Conservation (phyloP, 1,284 basidiomycete genomes). For the Xerocomus amazonicus region DNA sequence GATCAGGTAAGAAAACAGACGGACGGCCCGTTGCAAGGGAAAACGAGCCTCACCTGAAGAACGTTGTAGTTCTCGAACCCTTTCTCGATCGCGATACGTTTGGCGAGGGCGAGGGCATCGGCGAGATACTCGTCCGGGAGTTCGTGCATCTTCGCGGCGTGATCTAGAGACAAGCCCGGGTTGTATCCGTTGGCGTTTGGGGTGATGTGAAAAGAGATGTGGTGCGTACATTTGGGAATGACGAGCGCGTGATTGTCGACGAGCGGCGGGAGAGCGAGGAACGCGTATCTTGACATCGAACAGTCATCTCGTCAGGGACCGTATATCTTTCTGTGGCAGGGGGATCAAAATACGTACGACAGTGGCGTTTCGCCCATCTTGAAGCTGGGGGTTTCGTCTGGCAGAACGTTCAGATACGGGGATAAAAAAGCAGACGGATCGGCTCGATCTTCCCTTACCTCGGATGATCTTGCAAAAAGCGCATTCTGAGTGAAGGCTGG, state of each 20-base stretch:
- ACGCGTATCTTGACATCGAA: slow-evolving; percentile 49
- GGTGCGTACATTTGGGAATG: slow-evolving; percentile 75
- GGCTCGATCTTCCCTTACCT: slow-evolving; percentile 40
- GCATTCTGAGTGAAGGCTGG: slow-evolving; percentile 54
- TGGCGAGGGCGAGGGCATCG: slow-evolving; percentile 76
- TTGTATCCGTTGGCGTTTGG: no score
- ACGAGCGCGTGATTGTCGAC: slow-evolving; percentile 82
- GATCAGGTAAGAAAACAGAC: background rate
- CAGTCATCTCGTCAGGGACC: background rate
- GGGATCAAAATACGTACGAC: slow-evolving; percentile 44
- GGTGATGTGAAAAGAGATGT: background rate
- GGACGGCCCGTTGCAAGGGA: background rate
- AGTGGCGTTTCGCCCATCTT: slow-evolving; percentile 79
- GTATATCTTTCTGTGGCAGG: background rate
- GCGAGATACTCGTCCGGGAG: slow-evolving; percentile 76
- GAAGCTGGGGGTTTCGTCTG: slow-evolving; percentile 71
- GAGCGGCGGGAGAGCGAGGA: slow-evolving; percentile 86
- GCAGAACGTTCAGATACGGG: no score
- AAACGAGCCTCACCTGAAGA: slow-evolving; percentile 47
- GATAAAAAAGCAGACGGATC: no score
- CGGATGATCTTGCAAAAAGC: slow-evolving; percentile 90
- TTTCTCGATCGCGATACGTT: slow-evolving; percentile 79
- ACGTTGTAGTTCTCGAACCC: slow-evolving; percentile 82
- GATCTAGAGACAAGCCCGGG: slow-evolving; percentile 57
- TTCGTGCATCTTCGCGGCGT: slow-evolving; percentile 74